Conservation (phyloP, 352 stramenopile genomes). For the Elongisporangium undulatum region DNA sequence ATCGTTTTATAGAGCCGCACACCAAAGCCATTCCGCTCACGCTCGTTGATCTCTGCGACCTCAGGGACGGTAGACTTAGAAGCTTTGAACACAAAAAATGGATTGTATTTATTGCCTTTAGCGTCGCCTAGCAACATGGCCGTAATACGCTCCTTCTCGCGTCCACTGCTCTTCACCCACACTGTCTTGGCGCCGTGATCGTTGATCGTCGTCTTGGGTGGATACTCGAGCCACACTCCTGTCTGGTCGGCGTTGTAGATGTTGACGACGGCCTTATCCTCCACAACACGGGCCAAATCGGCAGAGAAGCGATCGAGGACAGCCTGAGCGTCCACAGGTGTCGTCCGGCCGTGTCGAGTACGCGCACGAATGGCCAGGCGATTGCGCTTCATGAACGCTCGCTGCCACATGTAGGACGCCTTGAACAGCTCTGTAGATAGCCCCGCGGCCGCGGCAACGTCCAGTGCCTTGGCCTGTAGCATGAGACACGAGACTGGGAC, state of each 20-base stretch:
- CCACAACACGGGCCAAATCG: too few species aligned
- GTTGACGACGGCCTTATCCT: too few species aligned
- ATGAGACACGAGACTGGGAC: too few species aligned
- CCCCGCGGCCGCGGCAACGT: too few species aligned
- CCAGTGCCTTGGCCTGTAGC: too few species aligned
- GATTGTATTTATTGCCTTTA: conserved; percentile 8
- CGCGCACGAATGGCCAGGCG: too few species aligned
- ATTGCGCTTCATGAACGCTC: too few species aligned
- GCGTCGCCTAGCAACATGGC: conserved; percentile 21
- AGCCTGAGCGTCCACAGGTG: too few species aligned
- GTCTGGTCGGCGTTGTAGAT: conserved; percentile 30
- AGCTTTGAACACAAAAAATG: conserved; percentile 17
- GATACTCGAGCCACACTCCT: conserved; percentile 24
- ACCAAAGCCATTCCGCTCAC: conserved; percentile 17
- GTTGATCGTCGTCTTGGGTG: conserved; percentile 21
- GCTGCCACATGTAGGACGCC: too few species aligned
- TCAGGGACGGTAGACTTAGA: neutral
- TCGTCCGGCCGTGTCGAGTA: too few species aligned
- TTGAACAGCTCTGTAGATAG: too few species aligned
- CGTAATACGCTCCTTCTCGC: conserved; percentile 15
- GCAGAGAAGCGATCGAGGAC: too few species aligned
- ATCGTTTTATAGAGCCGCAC: conserved; percentile 14
- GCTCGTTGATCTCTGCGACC: conserved; percentile 7
- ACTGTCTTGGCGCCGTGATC: conserved; percentile 13
- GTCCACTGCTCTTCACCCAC: conserved; percentile 15